A percentile compares a stretch with the other conserved stretches of the same genome.
phyloP scores from a whole-genome alignment of 1,284 basidiomycete species.

The Malassezia obtusa region DNA sequence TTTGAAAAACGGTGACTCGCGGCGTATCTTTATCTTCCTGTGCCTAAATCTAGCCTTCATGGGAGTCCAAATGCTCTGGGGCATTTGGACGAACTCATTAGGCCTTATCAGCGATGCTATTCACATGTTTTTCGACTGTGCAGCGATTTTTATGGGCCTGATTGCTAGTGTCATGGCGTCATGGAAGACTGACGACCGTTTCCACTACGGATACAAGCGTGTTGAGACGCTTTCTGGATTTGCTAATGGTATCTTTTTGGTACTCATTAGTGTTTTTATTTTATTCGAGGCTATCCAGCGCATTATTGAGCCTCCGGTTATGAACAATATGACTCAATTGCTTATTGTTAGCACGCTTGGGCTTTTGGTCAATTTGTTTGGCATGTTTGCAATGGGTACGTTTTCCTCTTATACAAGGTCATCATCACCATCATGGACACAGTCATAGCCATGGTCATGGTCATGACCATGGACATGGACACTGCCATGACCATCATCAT shows the following conservation, averaged over 20 bases:
- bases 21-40: constrained; percentile 94
- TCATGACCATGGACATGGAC: constrained; percentile 43
- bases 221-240: constrained; percentile 98
- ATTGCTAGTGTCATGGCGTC: constrained; percentile 95
- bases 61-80: constrained; percentile 57
- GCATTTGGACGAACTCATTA: constrained; percentile 92
- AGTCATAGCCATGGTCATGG: constrained; percentile 48
- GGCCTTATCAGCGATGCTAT: constrained; percentile 97
- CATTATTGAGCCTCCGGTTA: constrained; percentile 90
- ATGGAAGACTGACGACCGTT: constrained; percentile 86
- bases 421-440: constrained; percentile 23
- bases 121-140: constrained; percentile 99
- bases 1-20: constrained; percentile 75
- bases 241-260: constrained; percentile 91
- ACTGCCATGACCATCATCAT: constrained; percentile 45
- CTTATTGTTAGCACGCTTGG: constrained; percentile 80
- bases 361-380: constrained; percentile 86
- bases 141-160: constrained; percentile 89
- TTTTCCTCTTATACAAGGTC: not conserved
- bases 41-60: constrained; percentile 91
- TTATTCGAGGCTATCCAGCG: constrained; percentile 95
- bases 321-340: constrained; percentile 82
- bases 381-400: constrained; percentile 91
- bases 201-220: constrained; percentile 94
- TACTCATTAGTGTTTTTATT: constrained; percentile 94